Evolutionary conservation across 305 asterid species (phyloP).

Genomic region (Plantago coronopus): DNA sequence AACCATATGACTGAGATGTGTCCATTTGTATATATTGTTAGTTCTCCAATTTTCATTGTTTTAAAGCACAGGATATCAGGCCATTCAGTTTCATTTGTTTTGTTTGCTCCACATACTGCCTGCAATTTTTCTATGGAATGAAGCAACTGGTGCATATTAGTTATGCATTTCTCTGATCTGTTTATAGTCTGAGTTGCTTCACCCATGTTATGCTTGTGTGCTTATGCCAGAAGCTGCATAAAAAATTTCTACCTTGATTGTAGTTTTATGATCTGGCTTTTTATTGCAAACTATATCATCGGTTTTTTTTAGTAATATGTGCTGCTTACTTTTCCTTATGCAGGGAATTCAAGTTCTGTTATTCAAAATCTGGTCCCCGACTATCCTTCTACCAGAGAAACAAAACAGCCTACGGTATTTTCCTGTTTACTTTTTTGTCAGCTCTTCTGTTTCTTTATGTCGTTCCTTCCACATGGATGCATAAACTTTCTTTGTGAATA

Average conservation of each 20-base stretch:
- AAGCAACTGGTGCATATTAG: not conserved
- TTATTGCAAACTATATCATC: not conserved
- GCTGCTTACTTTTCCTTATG: conserved; percentile 10
- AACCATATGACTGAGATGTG: not conserved
- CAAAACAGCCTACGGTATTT: conserved; percentile 47
- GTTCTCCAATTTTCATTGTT: not conserved
- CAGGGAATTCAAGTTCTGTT: conserved; percentile 36
- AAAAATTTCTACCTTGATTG: conserved; percentile 9
- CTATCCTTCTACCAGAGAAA: conserved; percentile 31
- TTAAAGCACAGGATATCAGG: not conserved
- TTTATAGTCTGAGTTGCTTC: not conserved
- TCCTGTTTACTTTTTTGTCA: conserved; percentile 18
- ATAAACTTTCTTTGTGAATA: too few relatives aligned
- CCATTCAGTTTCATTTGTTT: not conserved
- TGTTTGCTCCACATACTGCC: not conserved
- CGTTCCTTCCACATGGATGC: not conserved
- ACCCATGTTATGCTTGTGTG: not conserved
- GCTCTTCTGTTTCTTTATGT: conserved; percentile 16
- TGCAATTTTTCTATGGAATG: not conserved
- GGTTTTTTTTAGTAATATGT: conserved; percentile 11
- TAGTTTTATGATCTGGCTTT: conserved; percentile 18
- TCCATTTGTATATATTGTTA: too few relatives aligned
- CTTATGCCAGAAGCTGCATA: conserved; percentile 9
- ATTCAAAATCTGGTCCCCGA: conserved; percentile 31
- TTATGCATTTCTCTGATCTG: not conserved